Evolutionary conservation across 495 filamentous ascomycete species (phyloP).

Genomic region (Penicillium arizonense): DNA sequence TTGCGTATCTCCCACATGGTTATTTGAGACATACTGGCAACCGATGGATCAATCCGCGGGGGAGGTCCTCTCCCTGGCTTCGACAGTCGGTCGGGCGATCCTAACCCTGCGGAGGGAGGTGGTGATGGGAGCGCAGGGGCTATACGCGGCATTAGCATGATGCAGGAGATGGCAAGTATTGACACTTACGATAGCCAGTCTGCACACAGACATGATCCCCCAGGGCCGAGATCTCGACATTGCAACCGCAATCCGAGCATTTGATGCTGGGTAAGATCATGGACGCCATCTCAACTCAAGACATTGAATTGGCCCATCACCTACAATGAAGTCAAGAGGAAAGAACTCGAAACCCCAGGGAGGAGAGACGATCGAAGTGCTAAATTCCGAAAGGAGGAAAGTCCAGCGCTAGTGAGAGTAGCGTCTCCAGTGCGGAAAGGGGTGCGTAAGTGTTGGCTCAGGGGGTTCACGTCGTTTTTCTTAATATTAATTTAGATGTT

Average conservation of each 20-base stretch:
- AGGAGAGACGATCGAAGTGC: neutral
- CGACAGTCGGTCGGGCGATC: constrained; percentile 20
- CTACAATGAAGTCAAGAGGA: constrained; percentile 3
- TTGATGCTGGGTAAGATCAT: constrained; percentile 82
- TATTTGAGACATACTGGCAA: constrained; percentile 49
- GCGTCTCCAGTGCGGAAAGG: constrained; percentile 24
- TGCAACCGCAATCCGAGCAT: constrained; percentile 82
- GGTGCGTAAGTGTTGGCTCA: constrained; percentile 22
- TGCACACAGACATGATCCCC: constrained; percentile 79
- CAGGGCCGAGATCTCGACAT: constrained; percentile 89
- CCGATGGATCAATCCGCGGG: constrained; percentile 53
- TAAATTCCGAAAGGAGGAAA: neutral
- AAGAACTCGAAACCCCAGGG: neutral
- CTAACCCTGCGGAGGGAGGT: constrained; percentile 31
- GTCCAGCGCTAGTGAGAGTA: constrained; percentile 14
- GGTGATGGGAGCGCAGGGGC: constrained; percentile 34
- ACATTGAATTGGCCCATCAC: constrained; percentile 12
- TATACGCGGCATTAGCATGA: constrained; percentile 6
- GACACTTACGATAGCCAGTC: constrained; percentile 7
- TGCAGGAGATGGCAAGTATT: neutral
- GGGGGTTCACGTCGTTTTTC: constrained; percentile 5
- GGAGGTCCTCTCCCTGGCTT: constrained; percentile 30
- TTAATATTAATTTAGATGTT: neutral
- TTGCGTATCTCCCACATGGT: constrained; percentile 6
- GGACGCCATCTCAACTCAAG: constrained; percentile 15